Conservation (phyloP, 179 eudicot species). For the Heliamphora pulchella region DNA sequence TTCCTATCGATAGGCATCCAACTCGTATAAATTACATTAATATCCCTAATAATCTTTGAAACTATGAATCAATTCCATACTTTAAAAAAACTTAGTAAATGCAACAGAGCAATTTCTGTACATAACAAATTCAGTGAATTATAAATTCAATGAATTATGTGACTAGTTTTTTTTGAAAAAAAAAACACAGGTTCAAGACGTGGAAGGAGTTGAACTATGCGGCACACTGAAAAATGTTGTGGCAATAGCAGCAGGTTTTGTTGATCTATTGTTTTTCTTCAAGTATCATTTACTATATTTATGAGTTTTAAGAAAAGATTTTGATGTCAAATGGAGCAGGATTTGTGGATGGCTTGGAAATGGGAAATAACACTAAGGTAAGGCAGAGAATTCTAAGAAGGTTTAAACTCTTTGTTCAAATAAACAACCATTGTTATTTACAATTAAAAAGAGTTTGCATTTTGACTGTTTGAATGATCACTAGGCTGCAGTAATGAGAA, state of each 20-base stretch:
- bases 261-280: background rate
- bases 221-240: conserved; percentile 95
- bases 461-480: conserved; percentile 9
- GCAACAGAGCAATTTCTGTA: background rate
- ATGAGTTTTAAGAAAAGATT: background rate
- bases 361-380: conserved; percentile 97
- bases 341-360: conserved; percentile 86
- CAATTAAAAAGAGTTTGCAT: background rate
- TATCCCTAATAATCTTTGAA: background rate
- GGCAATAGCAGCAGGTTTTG: conserved; percentile 85
- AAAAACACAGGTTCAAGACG: conserved; percentile 63
- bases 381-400: conserved; percentile 4
- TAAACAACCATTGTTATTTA: background rate
- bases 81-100: too few species aligned
- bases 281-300: background rate
- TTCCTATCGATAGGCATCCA: background rate
- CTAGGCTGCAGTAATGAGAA: conserved; percentile 98
- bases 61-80: background rate
- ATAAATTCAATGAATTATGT: background rate
- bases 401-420: background rate
- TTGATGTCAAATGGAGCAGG: conserved; percentile 36
- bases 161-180: background rate
- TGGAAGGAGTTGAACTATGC: conserved; percentile 95
- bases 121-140: background rate
- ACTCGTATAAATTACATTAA: background rate